These are phyloP conservation scores for Fusarium clavum DNA, from an alignment of 2,329 filamentous ascomycete species.

Conservation along the genomic window DNA sequence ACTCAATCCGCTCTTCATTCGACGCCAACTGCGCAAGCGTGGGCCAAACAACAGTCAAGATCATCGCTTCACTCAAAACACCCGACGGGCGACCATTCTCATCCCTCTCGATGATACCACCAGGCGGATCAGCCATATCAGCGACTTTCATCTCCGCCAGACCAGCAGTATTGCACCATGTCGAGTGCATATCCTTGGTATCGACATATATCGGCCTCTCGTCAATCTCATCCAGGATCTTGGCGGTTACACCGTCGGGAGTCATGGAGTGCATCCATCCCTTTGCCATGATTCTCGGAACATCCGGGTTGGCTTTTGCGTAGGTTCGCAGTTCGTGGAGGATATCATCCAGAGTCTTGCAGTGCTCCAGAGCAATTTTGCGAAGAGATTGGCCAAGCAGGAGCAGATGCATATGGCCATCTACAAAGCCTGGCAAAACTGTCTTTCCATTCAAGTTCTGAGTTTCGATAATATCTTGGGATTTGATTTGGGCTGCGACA, in stretches of 20 bases:
- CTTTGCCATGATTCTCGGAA: conserved; percentile 63
- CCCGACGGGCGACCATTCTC: conserved; percentile 60
- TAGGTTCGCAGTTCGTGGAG: conserved; percentile 58
- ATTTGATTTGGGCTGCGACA: conserved; percentile 36
- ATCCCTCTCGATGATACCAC: conserved; percentile 65
- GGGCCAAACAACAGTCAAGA: conserved; percentile 67
- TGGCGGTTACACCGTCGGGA: conserved; percentile 58
- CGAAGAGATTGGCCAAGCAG: conserved; percentile 64
- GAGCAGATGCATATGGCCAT: conserved; percentile 68
- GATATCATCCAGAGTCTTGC: conserved; percentile 63
- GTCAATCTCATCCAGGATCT: conserved; percentile 63
- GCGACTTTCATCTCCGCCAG: conserved; percentile 61
- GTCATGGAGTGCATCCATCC: conserved; percentile 68
- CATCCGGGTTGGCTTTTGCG: conserved; percentile 59
- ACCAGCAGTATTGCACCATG: conserved; percentile 66
- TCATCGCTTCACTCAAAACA: conserved; percentile 64
- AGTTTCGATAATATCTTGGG: conserved; percentile 8
- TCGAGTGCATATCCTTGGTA: conserved; percentile 67
- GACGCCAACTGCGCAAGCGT: conserved; percentile 61
- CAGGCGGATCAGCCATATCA: conserved; percentile 59
- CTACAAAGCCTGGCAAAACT: conserved; percentile 67
- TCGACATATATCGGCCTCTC: conserved; percentile 67
- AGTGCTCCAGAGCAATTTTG: conserved; percentile 62
- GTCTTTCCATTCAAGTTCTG: conserved; percentile 51
- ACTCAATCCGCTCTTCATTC: conserved; percentile 60